These are phyloP conservation scores for Mortierella claussenii DNA, from an alignment of 192 early-diverging fungal genomes.

Conservation along the genomic window DNA sequence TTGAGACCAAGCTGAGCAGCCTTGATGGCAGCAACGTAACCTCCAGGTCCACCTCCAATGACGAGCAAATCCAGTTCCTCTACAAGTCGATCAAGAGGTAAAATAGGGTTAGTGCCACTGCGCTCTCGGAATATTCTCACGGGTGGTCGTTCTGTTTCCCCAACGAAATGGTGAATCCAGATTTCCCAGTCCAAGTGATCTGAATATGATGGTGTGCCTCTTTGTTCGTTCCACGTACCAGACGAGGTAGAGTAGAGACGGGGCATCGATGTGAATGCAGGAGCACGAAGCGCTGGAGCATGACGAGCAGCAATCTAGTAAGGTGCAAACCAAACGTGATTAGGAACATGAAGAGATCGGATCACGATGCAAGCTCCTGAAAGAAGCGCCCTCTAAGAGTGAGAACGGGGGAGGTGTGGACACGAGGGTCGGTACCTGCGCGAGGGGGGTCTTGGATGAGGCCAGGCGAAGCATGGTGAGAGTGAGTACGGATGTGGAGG, in stretches of 20 bases:
- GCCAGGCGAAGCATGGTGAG: slow-evolving; percentile 50
- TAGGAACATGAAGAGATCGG: not conserved
- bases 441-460: slow-evolving; percentile 36
- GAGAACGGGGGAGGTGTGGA: not conserved
- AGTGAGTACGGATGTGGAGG: not conserved
- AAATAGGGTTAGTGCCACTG: slow-evolving; percentile 1
- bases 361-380: no score
- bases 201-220: no score
- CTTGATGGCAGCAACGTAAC: slow-evolving; percentile 99
- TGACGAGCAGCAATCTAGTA: slow-evolving; percentile 50
- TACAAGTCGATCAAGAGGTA: slow-evolving; percentile 7
- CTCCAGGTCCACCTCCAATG: slow-evolving; percentile 97
- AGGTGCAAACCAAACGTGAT: not conserved
- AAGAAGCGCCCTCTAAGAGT: no score
- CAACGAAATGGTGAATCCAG: slow-evolving; percentile 8
- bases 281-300: slow-evolving; percentile 39
- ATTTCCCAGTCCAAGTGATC: no score
- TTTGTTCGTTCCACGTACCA: slow-evolving; percentile 18
- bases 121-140: slow-evolving; percentile 35
- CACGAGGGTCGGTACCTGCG: slow-evolving; percentile 18
- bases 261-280: slow-evolving; percentile 50
- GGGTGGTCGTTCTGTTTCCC: slow-evolving; percentile 9
- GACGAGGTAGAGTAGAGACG: slow-evolving; percentile 48
- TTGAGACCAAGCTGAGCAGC: slow-evolving; percentile 97
- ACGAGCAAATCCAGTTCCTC: slow-evolving; percentile 84